Base-by-base conservation (phyloP, 2,329 filamentous ascomycete species). In the Dothidotthia symphoricarpi region DNA sequence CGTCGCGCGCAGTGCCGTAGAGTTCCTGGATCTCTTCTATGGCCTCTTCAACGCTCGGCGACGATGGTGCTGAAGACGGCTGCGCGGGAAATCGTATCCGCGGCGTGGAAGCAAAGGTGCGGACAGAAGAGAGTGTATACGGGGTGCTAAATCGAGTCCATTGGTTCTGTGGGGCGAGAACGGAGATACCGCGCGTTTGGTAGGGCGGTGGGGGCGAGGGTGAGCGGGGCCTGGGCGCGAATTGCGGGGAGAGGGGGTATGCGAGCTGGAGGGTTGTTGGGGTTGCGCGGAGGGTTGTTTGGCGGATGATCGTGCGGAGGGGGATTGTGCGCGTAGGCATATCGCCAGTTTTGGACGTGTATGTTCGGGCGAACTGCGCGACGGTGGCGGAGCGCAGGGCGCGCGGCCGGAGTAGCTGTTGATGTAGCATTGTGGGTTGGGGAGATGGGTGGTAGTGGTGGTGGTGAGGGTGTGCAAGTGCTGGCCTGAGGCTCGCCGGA, bases 1-100 rank as follows among this genome's bases (percentile, higher is more conserved):
- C 65, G 49, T 68, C 66, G 25, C 53, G 59, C 16, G 66, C 66
- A 0, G 62, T 67, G 24, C 57, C 63, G 37, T 68, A 67, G 48
- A 68, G 37, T n/a, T 68, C 65, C 16, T 48, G 47, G 2, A 68
- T 66, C 13, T 59, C 47, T 27, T 67, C 64, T 4, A 68, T 64
- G 6, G 51, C 49, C 11, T 53, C 45, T 10, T 65, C 61, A 13
- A 66, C 56, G n/a, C 57, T 47, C 5, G 59, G 47, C 1, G 51
- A 48, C 12, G 48, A 29, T 3, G 41, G 34, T 1, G 47, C 22
- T 1, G 43, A 26, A 0, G 51, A 14, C 5, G 43, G 10, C 11
- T 45, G 33, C 1, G 43, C 31, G 6, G 51, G 41, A 24, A 45
- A 40, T 6, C 34, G 32, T 5, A 19, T 42, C 9, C 39, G 34